phyloP scores from a whole-genome alignment of 176 grass and related monocot species.

The Oryza longistaminata region DNA sequence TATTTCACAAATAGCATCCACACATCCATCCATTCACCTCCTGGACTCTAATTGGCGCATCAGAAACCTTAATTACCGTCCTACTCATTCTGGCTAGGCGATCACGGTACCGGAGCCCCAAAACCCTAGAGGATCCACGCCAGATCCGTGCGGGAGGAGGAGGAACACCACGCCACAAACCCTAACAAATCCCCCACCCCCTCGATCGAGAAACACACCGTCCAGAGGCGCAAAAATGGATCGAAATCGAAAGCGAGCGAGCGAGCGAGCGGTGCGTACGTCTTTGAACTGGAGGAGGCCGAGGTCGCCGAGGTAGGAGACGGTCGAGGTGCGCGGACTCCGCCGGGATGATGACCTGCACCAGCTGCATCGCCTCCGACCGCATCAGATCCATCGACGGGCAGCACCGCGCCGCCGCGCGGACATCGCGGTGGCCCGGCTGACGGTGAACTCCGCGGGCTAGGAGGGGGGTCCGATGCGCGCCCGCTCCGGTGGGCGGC shows the following conservation, averaged over 20 bases:
- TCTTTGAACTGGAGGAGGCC: constrained; percentile 97
- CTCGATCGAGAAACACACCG: not conserved
- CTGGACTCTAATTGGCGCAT: not conserved
- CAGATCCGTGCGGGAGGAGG: not conserved
- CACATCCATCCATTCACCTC: not conserved
- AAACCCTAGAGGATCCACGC: not conserved
- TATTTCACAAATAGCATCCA: not conserved
- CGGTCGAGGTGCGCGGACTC: constrained; percentile 74
- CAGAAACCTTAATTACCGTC: not conserved
- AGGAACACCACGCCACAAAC: not conserved
- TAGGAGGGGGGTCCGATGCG: not conserved
- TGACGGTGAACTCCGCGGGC: not conserved
- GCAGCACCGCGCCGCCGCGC: constrained; percentile 57
- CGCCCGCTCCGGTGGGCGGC: constrained; percentile 13
- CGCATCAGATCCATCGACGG: constrained; percentile 94
- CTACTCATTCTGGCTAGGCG: not conserved
- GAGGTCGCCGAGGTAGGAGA: constrained; percentile 90
- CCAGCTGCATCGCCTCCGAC: constrained; percentile 97
- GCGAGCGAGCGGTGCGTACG: constrained; percentile 28
- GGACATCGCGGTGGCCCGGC: constrained; percentile 20
- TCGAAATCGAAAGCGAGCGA: not conserved
- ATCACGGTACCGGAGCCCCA: not conserved
- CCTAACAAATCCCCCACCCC: not conserved
- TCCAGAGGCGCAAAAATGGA: not conserved
- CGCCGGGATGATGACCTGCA: constrained; percentile 90